These are phyloP conservation scores for Ophiorrhiza pumila DNA, from an alignment of 257 asterid genomes.

Conservation along the genomic window DNA sequence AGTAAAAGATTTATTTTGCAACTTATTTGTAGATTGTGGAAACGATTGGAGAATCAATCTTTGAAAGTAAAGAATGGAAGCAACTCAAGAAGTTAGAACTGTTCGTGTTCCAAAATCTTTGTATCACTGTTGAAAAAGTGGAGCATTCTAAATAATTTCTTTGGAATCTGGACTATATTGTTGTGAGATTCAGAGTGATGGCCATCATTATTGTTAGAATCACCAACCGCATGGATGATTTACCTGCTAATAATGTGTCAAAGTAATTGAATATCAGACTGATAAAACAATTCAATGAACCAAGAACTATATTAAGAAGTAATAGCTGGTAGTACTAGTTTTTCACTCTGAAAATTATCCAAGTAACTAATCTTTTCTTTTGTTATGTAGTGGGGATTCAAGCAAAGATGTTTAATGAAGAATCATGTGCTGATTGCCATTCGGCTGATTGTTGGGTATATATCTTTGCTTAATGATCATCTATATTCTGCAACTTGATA, in stretches of 20 bases:
- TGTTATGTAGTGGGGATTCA: conserved; percentile 69
- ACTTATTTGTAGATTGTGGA: neutral
- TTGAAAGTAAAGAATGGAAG: neutral
- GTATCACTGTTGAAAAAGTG: neutral
- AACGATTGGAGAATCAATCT: neutral
- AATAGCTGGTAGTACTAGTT: neutral
- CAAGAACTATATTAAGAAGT: neutral
- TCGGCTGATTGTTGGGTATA: conserved; percentile 68
- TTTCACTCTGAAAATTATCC: neutral
- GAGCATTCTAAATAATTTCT: neutral
- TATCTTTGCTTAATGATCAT: neutral
- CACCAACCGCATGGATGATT: neutral
- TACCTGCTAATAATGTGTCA: neutral
- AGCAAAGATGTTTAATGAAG: conserved; percentile 75
- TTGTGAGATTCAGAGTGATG: neutral
- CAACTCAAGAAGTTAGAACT: neutral
- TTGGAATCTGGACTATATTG: neutral
- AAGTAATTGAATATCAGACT: neutral
- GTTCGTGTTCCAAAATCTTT: neutral
- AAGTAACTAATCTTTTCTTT: neutral
- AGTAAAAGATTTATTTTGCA: neutral
- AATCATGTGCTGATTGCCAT: conserved; percentile 63
- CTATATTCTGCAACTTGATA: neutral
- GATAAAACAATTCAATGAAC: neutral
- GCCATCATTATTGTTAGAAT: neutral